Evolutionary conservation across 495 filamentous ascomycete species (phyloP).

Genomic region (Trichoderma erinaceum): DNA sequence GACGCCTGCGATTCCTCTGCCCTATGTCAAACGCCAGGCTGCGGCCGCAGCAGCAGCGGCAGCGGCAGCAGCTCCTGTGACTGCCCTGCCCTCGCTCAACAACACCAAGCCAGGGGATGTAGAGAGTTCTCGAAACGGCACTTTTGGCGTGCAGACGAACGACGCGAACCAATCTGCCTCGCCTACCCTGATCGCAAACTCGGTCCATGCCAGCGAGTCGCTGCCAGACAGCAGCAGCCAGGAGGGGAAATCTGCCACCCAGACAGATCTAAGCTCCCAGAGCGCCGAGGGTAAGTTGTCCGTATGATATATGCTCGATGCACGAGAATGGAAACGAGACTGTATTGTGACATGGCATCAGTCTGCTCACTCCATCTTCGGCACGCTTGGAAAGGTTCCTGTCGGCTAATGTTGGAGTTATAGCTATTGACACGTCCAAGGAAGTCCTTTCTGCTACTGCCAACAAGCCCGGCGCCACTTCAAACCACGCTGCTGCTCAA

Average conservation of each 20-base stretch:
- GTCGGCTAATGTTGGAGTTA: not conserved
- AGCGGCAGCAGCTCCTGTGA: conserved; percentile 9
- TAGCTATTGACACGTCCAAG: not conserved
- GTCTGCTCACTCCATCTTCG: too few species aligned
- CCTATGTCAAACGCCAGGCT: conserved; percentile 15
- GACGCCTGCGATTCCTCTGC: conserved; percentile 15
- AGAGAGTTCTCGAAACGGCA: not conserved
- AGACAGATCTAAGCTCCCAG: not conserved
- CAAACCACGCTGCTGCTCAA: not conserved
- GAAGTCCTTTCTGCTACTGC: not conserved
- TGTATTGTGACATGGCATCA: too few species aligned
- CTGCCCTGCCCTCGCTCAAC: not conserved
- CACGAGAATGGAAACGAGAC: not conserved
- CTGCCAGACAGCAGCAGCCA: not conserved
- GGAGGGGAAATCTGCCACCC: not conserved
- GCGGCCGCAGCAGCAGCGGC: conserved; percentile 14
- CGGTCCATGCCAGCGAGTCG: not conserved
- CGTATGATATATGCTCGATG: not conserved
- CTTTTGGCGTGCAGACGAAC: not conserved
- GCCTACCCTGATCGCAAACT: not conserved
- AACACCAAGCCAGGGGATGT: not conserved
- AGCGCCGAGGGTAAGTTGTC: not conserved
- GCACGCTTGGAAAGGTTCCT: not conserved
- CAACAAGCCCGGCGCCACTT: not conserved
- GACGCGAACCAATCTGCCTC: not conserved